Conservation (phyloP, 768 basidiomycete genomes). For the Cystobasidium onofrii region DNA sequence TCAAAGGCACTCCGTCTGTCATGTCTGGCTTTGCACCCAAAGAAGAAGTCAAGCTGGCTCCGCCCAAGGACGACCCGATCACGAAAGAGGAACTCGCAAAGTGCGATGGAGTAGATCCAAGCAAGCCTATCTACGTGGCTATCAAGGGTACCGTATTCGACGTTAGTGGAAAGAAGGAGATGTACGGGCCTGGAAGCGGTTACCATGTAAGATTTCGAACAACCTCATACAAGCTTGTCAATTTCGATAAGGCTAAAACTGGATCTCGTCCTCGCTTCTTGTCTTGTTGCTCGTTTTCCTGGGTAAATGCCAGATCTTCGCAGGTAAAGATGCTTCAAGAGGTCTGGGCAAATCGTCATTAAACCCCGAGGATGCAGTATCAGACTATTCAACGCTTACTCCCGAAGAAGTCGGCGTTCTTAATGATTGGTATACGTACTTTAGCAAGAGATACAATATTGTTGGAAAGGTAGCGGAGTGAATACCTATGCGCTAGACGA, state of each 20-base stretch:
- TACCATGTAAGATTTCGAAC: conserved; percentile 43
- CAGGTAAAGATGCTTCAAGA: conserved; percentile 84
- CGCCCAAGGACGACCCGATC: conserved; percentile 69
- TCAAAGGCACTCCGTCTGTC: background rate
- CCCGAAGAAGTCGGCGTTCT: conserved; percentile 68
- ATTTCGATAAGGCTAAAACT: no score
- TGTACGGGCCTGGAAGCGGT: conserved; percentile 69
- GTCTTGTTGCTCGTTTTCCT: background rate
- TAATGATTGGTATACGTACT: conserved; percentile 48
- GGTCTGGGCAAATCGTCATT: conserved; percentile 84
- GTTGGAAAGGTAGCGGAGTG: conserved; percentile 24
- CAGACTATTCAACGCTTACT: conserved; percentile 70
- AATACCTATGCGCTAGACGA: background rate
- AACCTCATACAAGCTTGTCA: no score
- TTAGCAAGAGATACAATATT: conserved; percentile 31
- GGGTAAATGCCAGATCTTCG: conserved; percentile 58
- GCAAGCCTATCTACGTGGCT: conserved; percentile 74
- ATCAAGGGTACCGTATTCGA: conserved; percentile 94
- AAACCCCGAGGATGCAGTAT: conserved; percentile 71
- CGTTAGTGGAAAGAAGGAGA: conserved; percentile 71
- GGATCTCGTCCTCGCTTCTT: no score
- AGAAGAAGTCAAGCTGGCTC: conserved; percentile 33
- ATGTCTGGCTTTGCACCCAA: conserved; percentile 30
- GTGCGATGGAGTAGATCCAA: conserved; percentile 61
- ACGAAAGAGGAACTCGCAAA: conserved; percentile 59